Evolutionary conservation across 148 eudicot genomes (phyloP).

Genomic region (Camellia japonica): DNA sequence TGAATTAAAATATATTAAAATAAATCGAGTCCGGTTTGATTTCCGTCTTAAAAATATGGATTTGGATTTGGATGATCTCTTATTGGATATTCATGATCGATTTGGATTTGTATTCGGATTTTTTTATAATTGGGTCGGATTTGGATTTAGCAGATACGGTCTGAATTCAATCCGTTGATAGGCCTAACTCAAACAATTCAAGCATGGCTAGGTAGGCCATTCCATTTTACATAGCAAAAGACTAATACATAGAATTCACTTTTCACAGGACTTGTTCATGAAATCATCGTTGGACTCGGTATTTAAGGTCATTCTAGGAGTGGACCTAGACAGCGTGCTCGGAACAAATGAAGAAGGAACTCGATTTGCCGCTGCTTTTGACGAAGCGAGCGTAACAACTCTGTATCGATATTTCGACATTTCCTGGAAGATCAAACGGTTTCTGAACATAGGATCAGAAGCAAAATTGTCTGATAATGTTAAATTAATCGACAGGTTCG

Average conservation of each 20-base stretch:
- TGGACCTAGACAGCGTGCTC: slow-evolving; percentile 28
- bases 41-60: too few relatives aligned
- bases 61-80: too few relatives aligned
- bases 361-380: slow-evolving; percentile 31
- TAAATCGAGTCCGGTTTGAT: too few relatives aligned
- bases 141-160: too few relatives aligned
- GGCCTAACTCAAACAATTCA: not conserved
- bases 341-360: slow-evolving; percentile 25
- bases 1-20: too few relatives aligned
- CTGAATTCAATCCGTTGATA: too few relatives aligned
- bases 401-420: slow-evolving; percentile 16
- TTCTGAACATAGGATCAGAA: slow-evolving; percentile 21
- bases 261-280: slow-evolving; percentile 22
- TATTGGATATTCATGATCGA: too few relatives aligned
- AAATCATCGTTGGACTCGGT: slow-evolving; percentile 23
- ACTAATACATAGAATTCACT: slow-evolving; percentile 26
- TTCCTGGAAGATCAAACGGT: slow-evolving; percentile 18
- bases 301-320: slow-evolving; percentile 32
- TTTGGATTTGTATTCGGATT: too few relatives aligned
- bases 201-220: not conserved
- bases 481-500: slow-evolving; percentile 26
- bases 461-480: slow-evolving; percentile 21
- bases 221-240: not conserved
- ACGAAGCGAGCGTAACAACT: slow-evolving; percentile 37
- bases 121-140: too few relatives aligned